Evolutionary conservation across 306 rosid species (phyloP).

Genomic region (Elaeagnus macrophylla): DNA sequence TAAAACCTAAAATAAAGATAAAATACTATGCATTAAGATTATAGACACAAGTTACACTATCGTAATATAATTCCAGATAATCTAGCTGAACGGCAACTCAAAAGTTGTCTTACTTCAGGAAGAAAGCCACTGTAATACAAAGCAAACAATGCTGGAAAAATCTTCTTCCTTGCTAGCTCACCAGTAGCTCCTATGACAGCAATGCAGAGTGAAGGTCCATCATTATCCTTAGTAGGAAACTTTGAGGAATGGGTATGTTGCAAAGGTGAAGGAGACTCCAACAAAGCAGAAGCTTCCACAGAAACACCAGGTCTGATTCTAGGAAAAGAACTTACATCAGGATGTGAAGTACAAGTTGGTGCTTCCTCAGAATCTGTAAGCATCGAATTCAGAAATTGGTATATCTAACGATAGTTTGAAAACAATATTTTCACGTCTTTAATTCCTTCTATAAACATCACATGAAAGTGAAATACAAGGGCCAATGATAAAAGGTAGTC

Average conservation of each 20-base stretch:
- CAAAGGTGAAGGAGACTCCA: constrained; percentile 27
- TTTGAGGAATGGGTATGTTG: constrained; percentile 27
- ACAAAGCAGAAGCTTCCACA: constrained; percentile 25
- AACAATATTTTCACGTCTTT: too few species aligned
- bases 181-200: constrained; percentile 94
- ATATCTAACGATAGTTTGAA: too few species aligned
- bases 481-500: too few species aligned
- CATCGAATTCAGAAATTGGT: background rate
- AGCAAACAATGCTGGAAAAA: constrained; percentile 90
- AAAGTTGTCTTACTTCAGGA: constrained; percentile 56
- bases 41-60: background rate
- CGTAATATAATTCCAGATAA: too few species aligned
- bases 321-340: constrained; percentile 20
- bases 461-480: background rate
- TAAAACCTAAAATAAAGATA: background rate
- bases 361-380: constrained; percentile 20
- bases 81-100: background rate
- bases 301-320: constrained; percentile 16
- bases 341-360: constrained; percentile 6
- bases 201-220: constrained; percentile 61
- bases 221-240: constrained; percentile 20
- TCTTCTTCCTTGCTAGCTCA: constrained; percentile 74
- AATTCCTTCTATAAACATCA: background rate
- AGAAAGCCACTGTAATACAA: constrained; percentile 83
- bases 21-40: background rate